A percentile compares a stretch with the other conserved stretches of the same genome.
Conservation (phyloP, 2,329 filamentous ascomycete genomes). For the Sclerotinia minor region DNA sequence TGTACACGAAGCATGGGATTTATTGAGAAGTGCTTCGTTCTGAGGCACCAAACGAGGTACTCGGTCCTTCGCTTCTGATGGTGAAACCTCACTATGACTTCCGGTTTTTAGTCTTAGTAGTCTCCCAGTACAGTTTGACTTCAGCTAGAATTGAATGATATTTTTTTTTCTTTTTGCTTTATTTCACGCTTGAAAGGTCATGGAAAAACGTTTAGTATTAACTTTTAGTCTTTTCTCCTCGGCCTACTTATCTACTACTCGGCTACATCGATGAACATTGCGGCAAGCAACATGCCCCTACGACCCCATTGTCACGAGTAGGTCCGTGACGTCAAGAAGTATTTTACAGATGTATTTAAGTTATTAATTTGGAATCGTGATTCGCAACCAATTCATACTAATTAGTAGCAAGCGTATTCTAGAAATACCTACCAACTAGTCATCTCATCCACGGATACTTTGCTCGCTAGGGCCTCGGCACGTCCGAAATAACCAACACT, state of each 20-base stretch:
- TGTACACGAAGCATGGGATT: neutral
- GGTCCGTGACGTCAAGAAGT: neutral
- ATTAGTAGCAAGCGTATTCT: neutral
- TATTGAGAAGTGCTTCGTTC: neutral
- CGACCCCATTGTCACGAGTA: neutral
- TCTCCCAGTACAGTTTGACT: neutral
- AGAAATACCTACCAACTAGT: too few relatives aligned
- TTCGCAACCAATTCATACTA: neutral
- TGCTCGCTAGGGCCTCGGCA: neutral
- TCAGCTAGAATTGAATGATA: conserved; percentile 1
- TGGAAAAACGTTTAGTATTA: too few relatives aligned
- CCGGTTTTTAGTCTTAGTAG: neutral
- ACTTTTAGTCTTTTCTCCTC: neutral
- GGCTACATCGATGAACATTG: neutral
- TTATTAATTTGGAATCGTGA: too few relatives aligned
- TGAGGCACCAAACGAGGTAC: neutral
- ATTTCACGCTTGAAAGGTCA: neutral
- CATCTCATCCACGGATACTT: neutral
- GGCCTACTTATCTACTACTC: neutral
- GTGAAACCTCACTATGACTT: conserved; percentile 13
- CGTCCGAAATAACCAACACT: neutral
- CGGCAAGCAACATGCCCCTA: neutral
- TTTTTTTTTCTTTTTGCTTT: neutral
- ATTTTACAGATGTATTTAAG: neutral
- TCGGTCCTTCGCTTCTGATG: neutral